A percentile compares a stretch with the other conserved stretches of the same genome.
Conservation (phyloP, 306 rosid genomes). For the Prunus dulcis region DNA sequence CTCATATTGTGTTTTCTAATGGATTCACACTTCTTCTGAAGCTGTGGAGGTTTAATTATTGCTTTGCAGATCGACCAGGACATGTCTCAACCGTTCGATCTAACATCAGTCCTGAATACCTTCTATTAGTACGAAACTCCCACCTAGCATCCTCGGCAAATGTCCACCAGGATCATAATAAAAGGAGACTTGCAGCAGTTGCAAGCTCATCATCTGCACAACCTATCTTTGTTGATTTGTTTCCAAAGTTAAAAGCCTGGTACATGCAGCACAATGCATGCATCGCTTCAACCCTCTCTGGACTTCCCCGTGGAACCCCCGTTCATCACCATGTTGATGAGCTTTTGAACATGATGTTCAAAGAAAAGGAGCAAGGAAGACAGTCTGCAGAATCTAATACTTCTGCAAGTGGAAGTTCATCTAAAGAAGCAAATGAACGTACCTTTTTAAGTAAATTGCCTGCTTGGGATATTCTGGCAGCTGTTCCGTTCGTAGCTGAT, state of each 20-base stretch:
- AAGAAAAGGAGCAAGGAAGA: conserved; percentile 57
- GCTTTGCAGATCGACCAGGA: conserved; percentile 75
- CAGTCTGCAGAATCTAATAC: conserved; percentile 52
- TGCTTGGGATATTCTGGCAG: conserved; percentile 95
- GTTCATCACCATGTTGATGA: conserved; percentile 85
- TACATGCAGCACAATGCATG: conserved; percentile 85
- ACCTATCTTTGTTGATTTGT: conserved; percentile 79
- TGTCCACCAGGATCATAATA: conserved; percentile 47
- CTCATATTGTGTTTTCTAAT: conserved; percentile 89
- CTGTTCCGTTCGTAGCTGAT: conserved; percentile 85
- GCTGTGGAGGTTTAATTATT: conserved; percentile 80
- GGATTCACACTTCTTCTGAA: conserved; percentile 83
- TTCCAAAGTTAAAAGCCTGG: conserved; percentile 89
- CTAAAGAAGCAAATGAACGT: conserved; percentile 69
- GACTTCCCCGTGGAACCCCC: conserved; percentile 72
- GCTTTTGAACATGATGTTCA: conserved; percentile 85
- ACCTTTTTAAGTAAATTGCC: conserved; percentile 57
- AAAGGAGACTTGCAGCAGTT: conserved; percentile 66
- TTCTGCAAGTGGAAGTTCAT: conserved; percentile 80
- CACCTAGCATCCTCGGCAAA: conserved; percentile 61
- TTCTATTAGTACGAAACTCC: conserved; percentile 68
- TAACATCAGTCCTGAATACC: conserved; percentile 81
- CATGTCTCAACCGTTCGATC: conserved; percentile 85
- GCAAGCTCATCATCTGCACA: conserved; percentile 69
- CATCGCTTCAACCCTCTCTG: conserved; percentile 88